Evolutionary conservation across 2,329 filamentous ascomycete genomes (phyloP).

Genomic region (Alternaria metachromatica): DNA sequence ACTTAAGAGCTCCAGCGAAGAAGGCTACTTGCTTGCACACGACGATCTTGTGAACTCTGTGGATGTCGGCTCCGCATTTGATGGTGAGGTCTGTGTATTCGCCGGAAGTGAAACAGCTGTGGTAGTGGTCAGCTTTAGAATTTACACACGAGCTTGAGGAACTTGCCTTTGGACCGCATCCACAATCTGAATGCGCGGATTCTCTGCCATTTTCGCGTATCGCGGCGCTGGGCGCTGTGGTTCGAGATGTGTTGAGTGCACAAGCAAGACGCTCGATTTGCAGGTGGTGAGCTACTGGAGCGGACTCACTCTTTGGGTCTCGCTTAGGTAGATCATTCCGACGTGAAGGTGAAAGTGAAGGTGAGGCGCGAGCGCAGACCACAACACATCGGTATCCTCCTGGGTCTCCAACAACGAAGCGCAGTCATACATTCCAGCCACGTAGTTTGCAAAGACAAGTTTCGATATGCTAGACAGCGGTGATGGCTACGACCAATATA

Average conservation of each 20-base stretch:
- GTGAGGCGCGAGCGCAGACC: neutral
- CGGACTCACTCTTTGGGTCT: neutral
- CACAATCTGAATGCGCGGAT: neutral
- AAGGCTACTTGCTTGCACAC: slow-evolving; percentile 15
- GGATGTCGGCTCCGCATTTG: slow-evolving; percentile 9
- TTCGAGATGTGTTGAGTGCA: no score
- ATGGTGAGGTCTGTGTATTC: slow-evolving; percentile 13
- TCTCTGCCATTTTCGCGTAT: neutral
- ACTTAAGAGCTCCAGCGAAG: slow-evolving; percentile 14
- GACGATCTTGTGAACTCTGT: slow-evolving; percentile 20
- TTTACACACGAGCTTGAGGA: rapidly evolving
- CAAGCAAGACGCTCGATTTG: neutral
- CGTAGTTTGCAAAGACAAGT: neutral
- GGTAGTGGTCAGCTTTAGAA: rapidly evolving
- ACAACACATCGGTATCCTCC: neutral
- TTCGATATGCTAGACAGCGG: neutral
- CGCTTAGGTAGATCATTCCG: neutral
- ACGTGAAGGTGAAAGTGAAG: neutral
- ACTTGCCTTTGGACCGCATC: neutral
- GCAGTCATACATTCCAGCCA: neutral
- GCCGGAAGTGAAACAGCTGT: neutral
- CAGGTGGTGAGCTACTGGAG: neutral
- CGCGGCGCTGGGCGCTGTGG: neutral
- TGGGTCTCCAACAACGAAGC: neutral
- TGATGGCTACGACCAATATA: neutral